A percentile compares a stretch with the other conserved stretches of the same genome.
Conservation (phyloP, 1,284 basidiomycete species). For the Leccinum solheimii region DNA sequence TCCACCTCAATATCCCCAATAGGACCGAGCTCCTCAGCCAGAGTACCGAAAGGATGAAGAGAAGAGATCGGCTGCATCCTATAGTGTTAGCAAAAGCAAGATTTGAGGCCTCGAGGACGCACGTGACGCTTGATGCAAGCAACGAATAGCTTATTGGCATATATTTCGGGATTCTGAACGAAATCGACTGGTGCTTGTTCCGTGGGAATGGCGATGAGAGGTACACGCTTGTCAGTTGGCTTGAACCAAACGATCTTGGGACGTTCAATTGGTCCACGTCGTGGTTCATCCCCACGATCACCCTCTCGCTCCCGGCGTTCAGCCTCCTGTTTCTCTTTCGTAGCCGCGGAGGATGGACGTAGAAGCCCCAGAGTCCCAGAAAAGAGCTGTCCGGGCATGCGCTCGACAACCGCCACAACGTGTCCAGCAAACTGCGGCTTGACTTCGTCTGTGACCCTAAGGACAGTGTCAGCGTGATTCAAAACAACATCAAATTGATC, state of each 20-base stretch:
- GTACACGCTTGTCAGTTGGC: constrained; percentile 98
- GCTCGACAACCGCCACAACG: constrained; percentile 96
- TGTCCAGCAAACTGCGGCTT: constrained; percentile 97
- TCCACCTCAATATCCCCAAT: constrained; percentile 98
- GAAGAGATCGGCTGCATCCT: constrained; percentile 80
- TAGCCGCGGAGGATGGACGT: constrained; percentile 95
- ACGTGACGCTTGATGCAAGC: constrained; percentile 98
- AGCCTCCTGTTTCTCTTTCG: constrained; percentile 99
- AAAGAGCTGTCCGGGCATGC: constrained; percentile 98
- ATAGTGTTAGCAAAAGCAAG: constrained; percentile 15
- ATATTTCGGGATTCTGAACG: constrained; percentile 90
- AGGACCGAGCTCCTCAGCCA: constrained; percentile 98
- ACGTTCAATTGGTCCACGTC: constrained; percentile 75
- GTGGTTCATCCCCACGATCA: constrained; percentile 80
- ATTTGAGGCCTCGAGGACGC: constrained; percentile 32
- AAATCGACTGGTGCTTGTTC: constrained; percentile 98
- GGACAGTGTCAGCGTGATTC: constrained; percentile 13
- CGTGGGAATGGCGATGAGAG: constrained; percentile 98
- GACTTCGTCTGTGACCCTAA: constrained; percentile 91
- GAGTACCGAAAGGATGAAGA: constrained; percentile 96
- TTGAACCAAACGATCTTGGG: constrained; percentile 99
- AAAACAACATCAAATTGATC: constrained; percentile 27
- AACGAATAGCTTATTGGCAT: constrained; percentile 91
- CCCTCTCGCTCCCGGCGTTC: constrained; percentile 96
- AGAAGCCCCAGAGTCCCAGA: constrained; percentile 95